A percentile compares a stretch with the other conserved stretches of the same genome.
Conservation (phyloP, 352 stramenopile species). For the Thalassiosira hispida region DNA sequence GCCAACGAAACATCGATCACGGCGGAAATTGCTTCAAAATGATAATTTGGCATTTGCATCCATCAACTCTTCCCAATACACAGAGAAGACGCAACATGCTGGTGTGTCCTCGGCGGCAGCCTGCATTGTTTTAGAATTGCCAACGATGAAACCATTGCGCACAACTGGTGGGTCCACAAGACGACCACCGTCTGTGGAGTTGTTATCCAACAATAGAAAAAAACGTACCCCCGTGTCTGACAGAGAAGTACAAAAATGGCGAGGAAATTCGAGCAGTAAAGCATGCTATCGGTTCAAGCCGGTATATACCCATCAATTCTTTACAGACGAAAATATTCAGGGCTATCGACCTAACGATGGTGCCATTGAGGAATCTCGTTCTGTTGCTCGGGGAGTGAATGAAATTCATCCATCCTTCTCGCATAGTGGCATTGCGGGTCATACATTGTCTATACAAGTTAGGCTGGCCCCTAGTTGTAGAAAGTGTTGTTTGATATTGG, state of each 20-base stretch:
- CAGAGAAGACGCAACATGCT: conserved; percentile 11
- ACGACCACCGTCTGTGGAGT: background rate
- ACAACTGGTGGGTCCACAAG: background rate
- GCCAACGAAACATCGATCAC: background rate
- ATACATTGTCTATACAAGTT: conserved; percentile 34
- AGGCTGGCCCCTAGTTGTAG: conserved; percentile 35
- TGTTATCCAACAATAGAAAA: conserved; percentile 19
- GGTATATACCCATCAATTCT: conserved; percentile 54
- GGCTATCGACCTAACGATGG: conserved; percentile 39
- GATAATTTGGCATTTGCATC: conserved; percentile 29
- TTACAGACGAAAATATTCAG: conserved; percentile 31
- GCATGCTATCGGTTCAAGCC: conserved; percentile 43
- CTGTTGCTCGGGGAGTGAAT: background rate
- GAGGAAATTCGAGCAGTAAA: background rate
- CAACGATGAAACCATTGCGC: conserved; percentile 3
- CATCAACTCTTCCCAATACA: conserved; percentile 15
- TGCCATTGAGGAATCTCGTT: conserved; percentile 22
- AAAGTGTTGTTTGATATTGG: conserved; percentile 45
- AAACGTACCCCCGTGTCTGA: conserved; percentile 7
- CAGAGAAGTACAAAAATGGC: conserved; percentile 17
- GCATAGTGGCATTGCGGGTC: conserved; percentile 11
- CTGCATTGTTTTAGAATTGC: conserved; percentile 39
- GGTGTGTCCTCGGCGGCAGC: conserved; percentile 35
- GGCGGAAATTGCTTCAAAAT: background rate
- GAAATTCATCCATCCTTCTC: conserved; percentile 35